A percentile compares a stretch with the other conserved stretches of the same genome.
phyloP scores from a whole-genome alignment of 2,329 filamentous ascomycete genomes.

The Penicillium sp. region DNA sequence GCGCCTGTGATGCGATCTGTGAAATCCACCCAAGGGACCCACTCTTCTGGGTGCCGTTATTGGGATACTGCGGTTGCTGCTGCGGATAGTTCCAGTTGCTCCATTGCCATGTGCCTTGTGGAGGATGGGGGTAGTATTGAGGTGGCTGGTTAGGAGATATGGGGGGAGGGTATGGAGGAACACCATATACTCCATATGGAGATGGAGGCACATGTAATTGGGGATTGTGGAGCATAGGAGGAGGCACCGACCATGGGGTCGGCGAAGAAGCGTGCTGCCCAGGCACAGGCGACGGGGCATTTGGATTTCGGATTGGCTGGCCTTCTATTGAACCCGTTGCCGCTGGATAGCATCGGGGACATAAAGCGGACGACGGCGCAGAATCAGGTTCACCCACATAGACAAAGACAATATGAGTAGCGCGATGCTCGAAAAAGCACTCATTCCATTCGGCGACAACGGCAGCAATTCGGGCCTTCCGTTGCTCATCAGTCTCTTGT shows the following conservation, averaged over 20 bases:
- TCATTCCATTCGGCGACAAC: conserved; percentile 48
- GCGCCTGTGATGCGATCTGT: conserved; percentile 38
- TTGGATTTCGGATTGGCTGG: conserved; percentile 8
- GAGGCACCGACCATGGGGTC: conserved; percentile 17
- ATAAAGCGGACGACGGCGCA: conserved; percentile 39
- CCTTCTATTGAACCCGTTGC: conserved; percentile 28
- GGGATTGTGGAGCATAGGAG: conserved; percentile 14
- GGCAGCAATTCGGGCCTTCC: conserved; percentile 38
- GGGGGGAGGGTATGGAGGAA: conserved; percentile 22
- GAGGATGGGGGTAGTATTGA: conserved; percentile 28
- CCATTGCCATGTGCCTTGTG: conserved; percentile 32
- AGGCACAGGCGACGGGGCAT: conserved; percentile 11
- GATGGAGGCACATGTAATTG: conserved; percentile 8
- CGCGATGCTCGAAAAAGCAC: conserved; percentile 43
- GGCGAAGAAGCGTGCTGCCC: conserved; percentile 16
- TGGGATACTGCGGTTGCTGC: conserved; percentile 24
- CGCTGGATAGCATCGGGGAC: conserved; percentile 43
- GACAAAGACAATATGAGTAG: conserved; percentile 34
- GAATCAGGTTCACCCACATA: conserved; percentile 38
- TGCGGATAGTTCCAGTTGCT: conserved; percentile 26
- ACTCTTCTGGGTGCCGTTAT: conserved; percentile 24
- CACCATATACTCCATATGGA: conserved; percentile 19
- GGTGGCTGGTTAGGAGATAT: conserved; percentile 20
- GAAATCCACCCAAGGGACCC: conserved; percentile 37
- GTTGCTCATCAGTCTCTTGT: conserved; percentile 44